Conservation (phyloP, 257 asterid species). For the Primulina huaijiensis region DNA sequence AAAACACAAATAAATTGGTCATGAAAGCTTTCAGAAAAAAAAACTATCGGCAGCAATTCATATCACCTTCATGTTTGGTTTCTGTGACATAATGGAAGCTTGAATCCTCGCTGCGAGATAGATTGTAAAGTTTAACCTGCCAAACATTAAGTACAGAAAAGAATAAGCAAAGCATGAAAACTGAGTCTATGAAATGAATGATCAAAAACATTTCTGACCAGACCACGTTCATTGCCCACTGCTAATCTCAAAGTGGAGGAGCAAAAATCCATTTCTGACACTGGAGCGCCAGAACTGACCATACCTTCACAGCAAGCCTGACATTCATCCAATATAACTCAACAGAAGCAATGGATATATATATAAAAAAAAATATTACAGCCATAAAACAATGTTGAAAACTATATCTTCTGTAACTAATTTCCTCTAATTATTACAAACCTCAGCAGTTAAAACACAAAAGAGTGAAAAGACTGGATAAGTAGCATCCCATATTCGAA, state of each 20-base stretch:
- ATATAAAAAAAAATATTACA: not conserved
- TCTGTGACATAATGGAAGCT: conserved; percentile 58
- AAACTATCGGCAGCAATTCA: conserved; percentile 20
- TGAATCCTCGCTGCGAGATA: conserved; percentile 41
- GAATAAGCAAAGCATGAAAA: conserved; percentile 23
- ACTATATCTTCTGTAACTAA: not conserved
- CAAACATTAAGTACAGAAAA: conserved; percentile 27
- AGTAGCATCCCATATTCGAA: conserved; percentile 87
- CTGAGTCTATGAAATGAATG: conserved; percentile 27
- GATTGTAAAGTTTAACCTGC: conserved; percentile 65
- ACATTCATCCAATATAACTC: conserved; percentile 32
- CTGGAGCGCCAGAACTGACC: conserved; percentile 50
- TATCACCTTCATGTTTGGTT: conserved; percentile 66
- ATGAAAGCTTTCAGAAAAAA: conserved; percentile 4
- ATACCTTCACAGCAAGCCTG: conserved; percentile 51
- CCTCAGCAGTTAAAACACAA: conserved; percentile 58
- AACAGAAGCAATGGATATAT: not conserved
- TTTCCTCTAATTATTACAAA: conserved; percentile 25
- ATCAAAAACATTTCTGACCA: conserved; percentile 54
- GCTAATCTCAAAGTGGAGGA: conserved; percentile 65
- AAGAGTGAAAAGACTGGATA: conserved; percentile 63
- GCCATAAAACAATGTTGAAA: not conserved
- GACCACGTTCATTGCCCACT: conserved; percentile 78
- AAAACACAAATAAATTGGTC: not conserved
- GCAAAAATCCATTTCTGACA: conserved; percentile 62